Evolutionary conservation across 164 flowering plant species (phyloP).

Genomic region (Taxillus chinensis): DNA sequence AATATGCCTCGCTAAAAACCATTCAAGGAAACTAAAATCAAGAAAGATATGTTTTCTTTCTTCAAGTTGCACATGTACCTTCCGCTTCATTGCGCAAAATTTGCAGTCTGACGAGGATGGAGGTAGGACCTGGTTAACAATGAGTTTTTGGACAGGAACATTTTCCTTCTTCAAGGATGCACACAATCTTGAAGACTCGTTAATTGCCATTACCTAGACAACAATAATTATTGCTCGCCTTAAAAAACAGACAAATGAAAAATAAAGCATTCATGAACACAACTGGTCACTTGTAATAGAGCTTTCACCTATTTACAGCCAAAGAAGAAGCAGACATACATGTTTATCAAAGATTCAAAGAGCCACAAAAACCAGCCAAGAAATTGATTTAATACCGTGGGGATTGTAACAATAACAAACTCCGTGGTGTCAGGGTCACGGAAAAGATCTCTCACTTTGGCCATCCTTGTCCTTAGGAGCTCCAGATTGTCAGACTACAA

Average conservation of each 20-base stretch:
- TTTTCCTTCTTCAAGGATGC: slow-evolving; percentile 75
- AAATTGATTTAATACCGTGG: slow-evolving; percentile 49
- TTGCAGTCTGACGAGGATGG: slow-evolving; percentile 86
- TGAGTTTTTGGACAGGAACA: slow-evolving; percentile 71
- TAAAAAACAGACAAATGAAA: too few species aligned
- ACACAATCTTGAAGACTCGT: slow-evolving; percentile 70
- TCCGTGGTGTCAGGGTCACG: slow-evolving; percentile 67
- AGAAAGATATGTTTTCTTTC: not conserved
- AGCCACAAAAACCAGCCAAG: not conserved
- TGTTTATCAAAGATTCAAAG: too few species aligned
- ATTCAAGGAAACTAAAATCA: not conserved
- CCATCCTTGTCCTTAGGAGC: slow-evolving; percentile 75
- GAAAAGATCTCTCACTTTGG: slow-evolving; percentile 79
- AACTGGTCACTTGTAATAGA: too few species aligned
- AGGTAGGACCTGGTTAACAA: slow-evolving; percentile 84
- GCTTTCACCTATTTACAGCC: too few species aligned
- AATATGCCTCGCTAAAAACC: too few species aligned
- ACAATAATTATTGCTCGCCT: too few species aligned
- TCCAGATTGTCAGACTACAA: slow-evolving; percentile 72
- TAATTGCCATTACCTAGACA: slow-evolving; percentile 82
- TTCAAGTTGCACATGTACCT: slow-evolving; percentile 31
- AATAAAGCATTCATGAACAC: too few species aligned
- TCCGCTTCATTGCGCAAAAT: slow-evolving; percentile 81
- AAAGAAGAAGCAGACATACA: too few species aligned
- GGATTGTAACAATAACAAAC: slow-evolving; percentile 85